Evolutionary conservation across 139 green algal species (phyloP).

Genomic region (Chlorella vulgaris): DNA sequence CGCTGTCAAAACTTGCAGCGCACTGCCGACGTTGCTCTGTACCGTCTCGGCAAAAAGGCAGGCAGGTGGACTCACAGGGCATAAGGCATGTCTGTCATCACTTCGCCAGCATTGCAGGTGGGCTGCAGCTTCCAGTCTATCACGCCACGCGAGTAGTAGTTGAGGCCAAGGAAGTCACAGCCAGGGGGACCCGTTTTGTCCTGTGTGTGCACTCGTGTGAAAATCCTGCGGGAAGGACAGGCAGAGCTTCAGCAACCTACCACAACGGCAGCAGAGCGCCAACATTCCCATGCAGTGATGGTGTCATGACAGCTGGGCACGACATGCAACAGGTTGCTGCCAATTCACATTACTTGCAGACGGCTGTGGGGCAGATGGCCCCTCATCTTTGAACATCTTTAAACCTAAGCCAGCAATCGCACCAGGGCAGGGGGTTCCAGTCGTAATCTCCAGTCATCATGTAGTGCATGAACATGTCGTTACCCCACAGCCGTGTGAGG

Average conservation of each 20-base stretch:
- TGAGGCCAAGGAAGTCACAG: slow-evolving; percentile 62
- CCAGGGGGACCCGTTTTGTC: slow-evolving; percentile 33
- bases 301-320: not conserved
- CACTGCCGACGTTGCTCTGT: too few relatives aligned
- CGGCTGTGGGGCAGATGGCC: too few relatives aligned
- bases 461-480: slow-evolving; percentile 53
- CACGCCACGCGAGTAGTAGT: slow-evolving; percentile 59
- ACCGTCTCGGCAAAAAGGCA: not conserved
- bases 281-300: not conserved
- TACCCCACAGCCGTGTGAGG: slow-evolving; percentile 59
- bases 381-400: too few relatives aligned
- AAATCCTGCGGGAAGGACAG: slow-evolving; percentile 4
- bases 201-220: slow-evolving; percentile 10
- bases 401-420: not conserved
- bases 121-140: slow-evolving; percentile 66
- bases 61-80: slow-evolving; percentile 47
- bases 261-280: too few relatives aligned
- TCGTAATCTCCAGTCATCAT: slow-evolving; percentile 56
- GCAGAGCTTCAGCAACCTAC: too few relatives aligned
- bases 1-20: not conserved
- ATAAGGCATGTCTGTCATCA: slow-evolving; percentile 91
- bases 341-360: too few relatives aligned
- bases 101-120: slow-evolving; percentile 53
- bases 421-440: slow-evolving; percentile 42
- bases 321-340: too few relatives aligned